Percentiles rank a stretch among this genome's conserved stretches.
phyloP scores from a whole-genome alignment of 164 flowering plant genomes.

The Piper longum region DNA sequence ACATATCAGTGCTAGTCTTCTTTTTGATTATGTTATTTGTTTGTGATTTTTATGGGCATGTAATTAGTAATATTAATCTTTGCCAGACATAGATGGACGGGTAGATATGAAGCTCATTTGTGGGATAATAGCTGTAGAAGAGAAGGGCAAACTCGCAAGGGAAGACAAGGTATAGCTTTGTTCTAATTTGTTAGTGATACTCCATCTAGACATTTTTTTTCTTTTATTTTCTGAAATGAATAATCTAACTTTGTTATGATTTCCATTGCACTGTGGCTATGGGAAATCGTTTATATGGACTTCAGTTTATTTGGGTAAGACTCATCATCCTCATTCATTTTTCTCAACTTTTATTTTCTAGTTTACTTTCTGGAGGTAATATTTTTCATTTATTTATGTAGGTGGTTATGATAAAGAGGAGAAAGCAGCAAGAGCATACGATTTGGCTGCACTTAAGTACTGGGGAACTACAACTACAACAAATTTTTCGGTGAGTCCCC shows the following conservation, averaged over 20 bases:
- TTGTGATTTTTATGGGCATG: not conserved
- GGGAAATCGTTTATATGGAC: slow-evolving; percentile 4
- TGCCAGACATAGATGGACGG: slow-evolving; percentile 92
- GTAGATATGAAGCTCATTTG: slow-evolving; percentile 93
- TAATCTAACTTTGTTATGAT: not conserved
- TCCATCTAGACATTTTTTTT: too few species aligned
- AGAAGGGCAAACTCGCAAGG: slow-evolving; percentile 94
- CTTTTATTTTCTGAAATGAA: not conserved
- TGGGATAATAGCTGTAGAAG: slow-evolving; percentile 97
- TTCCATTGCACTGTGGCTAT: not conserved
- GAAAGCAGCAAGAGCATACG: slow-evolving; percentile 90
- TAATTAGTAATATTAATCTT: not conserved
- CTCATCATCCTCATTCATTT: not conserved
- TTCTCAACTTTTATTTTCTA: not conserved
- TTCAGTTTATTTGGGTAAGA: slow-evolving; percentile 85
- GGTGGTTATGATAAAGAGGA: slow-evolving; percentile 99
- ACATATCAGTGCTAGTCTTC: too few species aligned
- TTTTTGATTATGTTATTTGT: not conserved
- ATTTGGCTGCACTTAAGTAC: slow-evolving; percentile 88
- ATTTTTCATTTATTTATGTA: slow-evolving; percentile 4
- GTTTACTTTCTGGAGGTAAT: not conserved
- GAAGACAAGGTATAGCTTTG: slow-evolving; percentile 66
- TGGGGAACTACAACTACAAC: slow-evolving; percentile 93
- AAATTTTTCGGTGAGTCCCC: slow-evolving; percentile 56
- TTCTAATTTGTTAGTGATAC: not conserved